Percentiles rank a stretch among this genome's conserved stretches.
phyloP scores from a whole-genome alignment of 2,329 filamentous ascomycete genomes.

The Alternaria dauci region DNA sequence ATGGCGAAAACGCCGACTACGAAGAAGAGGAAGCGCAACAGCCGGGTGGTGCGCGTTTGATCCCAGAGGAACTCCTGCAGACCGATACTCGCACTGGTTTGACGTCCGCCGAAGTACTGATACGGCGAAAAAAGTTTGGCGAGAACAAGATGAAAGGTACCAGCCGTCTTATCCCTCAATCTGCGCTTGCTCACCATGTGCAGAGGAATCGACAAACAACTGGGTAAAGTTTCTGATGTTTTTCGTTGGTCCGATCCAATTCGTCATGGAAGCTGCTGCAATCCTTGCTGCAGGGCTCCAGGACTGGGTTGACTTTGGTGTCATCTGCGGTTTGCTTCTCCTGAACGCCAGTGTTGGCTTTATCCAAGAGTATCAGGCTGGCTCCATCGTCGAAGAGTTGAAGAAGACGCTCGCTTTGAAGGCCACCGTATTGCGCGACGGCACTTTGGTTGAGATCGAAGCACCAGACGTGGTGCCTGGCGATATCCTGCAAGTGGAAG shows the following conservation, averaged over 20 bases:
- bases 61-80: constrained; percentile 78
- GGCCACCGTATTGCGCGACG: constrained; percentile 85
- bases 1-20: constrained; percentile 72
- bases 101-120: constrained; percentile 72
- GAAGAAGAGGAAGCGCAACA: constrained; percentile 66
- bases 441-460: constrained; percentile 78
- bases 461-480: constrained; percentile 86
- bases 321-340: constrained; percentile 82
- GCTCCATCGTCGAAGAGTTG: constrained; percentile 87
- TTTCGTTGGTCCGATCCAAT: constrained; percentile 90
- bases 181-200: constrained; percentile 19
- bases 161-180: not conserved
- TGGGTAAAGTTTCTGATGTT: constrained; percentile 82
- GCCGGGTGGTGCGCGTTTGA: constrained; percentile 64
- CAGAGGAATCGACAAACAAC: constrained; percentile 84
- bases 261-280: constrained; percentile 88
- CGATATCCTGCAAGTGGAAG: constrained; percentile 88
- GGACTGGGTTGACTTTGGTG: constrained; percentile 93
- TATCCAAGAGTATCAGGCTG: constrained; percentile 88
- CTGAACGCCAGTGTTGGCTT: constrained; percentile 89
- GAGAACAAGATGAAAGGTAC: constrained; percentile 81
- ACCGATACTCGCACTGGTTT: constrained; percentile 79
- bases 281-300: constrained; percentile 82
- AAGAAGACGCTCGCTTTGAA: constrained; percentile 91
- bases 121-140: constrained; percentile 75